Conservation (phyloP, 495 filamentous ascomycete species). For the Xanthoparmelia taractica region DNA sequence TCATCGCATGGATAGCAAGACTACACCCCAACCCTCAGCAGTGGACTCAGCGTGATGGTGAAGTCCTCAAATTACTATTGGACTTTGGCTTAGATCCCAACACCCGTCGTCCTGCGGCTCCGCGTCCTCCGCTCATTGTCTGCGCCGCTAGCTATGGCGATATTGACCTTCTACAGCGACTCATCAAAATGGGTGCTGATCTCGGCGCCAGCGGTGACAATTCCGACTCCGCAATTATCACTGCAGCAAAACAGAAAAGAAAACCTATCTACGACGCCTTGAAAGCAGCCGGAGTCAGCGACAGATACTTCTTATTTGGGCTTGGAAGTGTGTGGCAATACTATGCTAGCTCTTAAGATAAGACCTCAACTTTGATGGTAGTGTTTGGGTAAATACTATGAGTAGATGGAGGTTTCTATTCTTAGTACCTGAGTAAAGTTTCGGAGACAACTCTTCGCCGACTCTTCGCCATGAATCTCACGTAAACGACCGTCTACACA, state of each 20-base stretch:
- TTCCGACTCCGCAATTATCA: slow-evolving; percentile 15
- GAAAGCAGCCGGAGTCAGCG: slow-evolving; percentile 16
- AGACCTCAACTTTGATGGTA: not conserved
- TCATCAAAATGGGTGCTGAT: slow-evolving; percentile 8
- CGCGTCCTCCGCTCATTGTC: slow-evolving; percentile 16
- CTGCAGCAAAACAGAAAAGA: slow-evolving; percentile 12
- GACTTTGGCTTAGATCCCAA: slow-evolving; percentile 16
- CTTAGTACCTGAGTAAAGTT: not conserved
- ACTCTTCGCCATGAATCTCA: not conserved
- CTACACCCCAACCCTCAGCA: slow-evolving; percentile 4
- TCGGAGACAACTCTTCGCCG: not conserved
- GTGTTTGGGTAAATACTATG: not conserved
- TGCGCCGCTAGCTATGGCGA: slow-evolving; percentile 17
- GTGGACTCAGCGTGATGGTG: slow-evolving; percentile 12
- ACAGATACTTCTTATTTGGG: slow-evolving; percentile 15
- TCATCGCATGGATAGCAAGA: slow-evolving; percentile 2
- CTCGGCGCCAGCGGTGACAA: slow-evolving; percentile 15
- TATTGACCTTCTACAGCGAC: slow-evolving; percentile 9
- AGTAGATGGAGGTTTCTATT: not conserved
- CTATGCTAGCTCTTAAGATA: slow-evolving; percentile 3
- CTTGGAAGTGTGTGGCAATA: slow-evolving; percentile 13
- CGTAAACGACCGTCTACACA: not conserved
- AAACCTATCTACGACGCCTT: slow-evolving; percentile 16
- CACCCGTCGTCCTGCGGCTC: slow-evolving; percentile 7
- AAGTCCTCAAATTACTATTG: slow-evolving; percentile 12